A percentile compares a stretch with the other conserved stretches of the same genome.
These are phyloP conservation scores for Panicum miliaceum DNA, from an alignment of 176 grass and related monocot species.

Conservation along the genomic window DNA sequence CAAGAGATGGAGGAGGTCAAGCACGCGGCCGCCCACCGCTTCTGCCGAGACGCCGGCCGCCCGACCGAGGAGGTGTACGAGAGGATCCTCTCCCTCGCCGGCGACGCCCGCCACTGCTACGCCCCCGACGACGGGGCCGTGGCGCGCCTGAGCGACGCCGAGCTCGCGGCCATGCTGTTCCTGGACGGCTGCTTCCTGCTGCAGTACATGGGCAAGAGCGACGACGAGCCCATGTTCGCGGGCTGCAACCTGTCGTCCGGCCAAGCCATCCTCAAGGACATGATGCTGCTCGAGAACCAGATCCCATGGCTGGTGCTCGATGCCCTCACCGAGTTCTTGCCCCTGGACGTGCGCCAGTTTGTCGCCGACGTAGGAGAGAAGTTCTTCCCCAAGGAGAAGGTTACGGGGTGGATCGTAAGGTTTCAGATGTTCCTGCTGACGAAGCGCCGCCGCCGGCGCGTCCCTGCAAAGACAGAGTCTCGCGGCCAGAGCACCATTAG, in stretches of 20 bases:
- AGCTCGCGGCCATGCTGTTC: background rate
- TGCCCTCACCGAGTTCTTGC: background rate
- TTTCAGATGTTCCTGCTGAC: background rate
- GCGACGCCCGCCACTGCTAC: background rate
- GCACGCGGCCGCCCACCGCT: background rate
- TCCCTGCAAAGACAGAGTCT: background rate
- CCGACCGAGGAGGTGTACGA: background rate
- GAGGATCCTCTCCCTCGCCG: background rate
- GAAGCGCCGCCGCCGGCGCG: background rate
- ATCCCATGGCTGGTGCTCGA: background rate
- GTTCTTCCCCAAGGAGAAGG: background rate
- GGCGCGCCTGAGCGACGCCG: background rate
- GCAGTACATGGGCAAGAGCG: background rate
- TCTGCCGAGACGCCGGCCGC: background rate
- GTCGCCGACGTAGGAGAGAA: background rate
- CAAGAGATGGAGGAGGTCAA: slow-evolving; percentile 20
- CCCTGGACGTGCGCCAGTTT: background rate
- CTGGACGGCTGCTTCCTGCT: slow-evolving; percentile 10
- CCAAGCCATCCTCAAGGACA: background rate
- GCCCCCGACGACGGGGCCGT: background rate
- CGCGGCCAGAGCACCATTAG: background rate
- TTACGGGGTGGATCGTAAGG: background rate
- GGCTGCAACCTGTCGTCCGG: background rate
- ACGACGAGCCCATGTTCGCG: background rate
- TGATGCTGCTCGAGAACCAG: slow-evolving; percentile 5